Percentiles rank a stretch among this genome's conserved stretches.
phyloP scores from a whole-genome alignment of 306 rosid genomes.

The Trichosanthes truncata region DNA sequence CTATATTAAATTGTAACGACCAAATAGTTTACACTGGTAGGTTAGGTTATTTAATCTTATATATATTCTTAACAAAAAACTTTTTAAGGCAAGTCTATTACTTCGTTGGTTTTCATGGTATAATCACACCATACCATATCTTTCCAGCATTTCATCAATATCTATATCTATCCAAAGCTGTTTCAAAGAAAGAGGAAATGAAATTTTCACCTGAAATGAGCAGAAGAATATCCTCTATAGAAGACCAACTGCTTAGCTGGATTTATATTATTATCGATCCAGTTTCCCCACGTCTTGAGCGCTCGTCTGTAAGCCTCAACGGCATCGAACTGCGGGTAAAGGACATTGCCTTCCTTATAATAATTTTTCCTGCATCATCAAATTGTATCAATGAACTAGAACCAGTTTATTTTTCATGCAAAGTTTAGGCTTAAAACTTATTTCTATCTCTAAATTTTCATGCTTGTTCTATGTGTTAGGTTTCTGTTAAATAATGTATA shows the following conservation, averaged over 20 bases:
- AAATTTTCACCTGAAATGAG: slow-evolving; percentile 74
- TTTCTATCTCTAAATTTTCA: neutral
- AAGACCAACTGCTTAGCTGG: slow-evolving; percentile 62
- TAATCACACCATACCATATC: neutral
- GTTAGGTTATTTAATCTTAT: no score
- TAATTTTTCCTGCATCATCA: slow-evolving; percentile 60
- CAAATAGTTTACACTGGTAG: neutral
- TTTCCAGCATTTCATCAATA: neutral
- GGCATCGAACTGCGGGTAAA: slow-evolving; percentile 67
- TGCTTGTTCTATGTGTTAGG: neutral
- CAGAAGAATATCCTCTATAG: slow-evolving; percentile 89
- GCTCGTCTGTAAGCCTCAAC: slow-evolving; percentile 79
- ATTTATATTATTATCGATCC: slow-evolving; percentile 66
- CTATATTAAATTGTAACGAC: neutral
- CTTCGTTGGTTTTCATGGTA: neutral
- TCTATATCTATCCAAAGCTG: neutral
- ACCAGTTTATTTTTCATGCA: neutral
- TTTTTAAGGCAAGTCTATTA: neutral
- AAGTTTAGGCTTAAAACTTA: neutral
- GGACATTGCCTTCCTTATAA: slow-evolving; percentile 65
- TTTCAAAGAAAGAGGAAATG: neutral
- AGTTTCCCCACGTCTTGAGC: slow-evolving; percentile 73
- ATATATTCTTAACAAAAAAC: no score
- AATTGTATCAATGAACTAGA: neutral
- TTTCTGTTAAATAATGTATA: neutral